phyloP scores from a whole-genome alignment of 129 eudicot species.

The Flaveria ramosissima region DNA sequence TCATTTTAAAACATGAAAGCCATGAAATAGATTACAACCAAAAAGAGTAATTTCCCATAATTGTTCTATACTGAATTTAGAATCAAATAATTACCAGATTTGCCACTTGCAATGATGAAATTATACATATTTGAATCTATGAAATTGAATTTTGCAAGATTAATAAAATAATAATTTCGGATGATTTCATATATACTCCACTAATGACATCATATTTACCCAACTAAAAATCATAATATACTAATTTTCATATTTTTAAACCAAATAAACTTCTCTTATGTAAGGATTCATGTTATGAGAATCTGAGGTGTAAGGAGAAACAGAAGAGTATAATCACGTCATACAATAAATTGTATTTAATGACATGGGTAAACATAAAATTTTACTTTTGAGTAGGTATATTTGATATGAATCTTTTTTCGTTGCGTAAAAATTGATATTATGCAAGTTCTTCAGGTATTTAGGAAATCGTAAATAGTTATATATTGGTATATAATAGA shows the following conservation, averaged over 20 bases:
- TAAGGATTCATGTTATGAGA: no score
- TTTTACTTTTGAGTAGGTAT: no score
- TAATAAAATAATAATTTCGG: background rate
- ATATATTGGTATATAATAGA: background rate
- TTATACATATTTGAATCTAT: background rate
- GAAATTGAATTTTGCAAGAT: background rate
- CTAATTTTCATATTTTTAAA: no score
- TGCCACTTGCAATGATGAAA: background rate
- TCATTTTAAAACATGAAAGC: background rate
- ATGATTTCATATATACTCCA: background rate
- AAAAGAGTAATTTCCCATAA: conserved; percentile 8
- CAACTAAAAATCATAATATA: background rate
- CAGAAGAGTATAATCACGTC: no score
- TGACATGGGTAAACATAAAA: no score
- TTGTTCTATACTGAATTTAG: background rate
- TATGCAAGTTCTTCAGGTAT: background rate
- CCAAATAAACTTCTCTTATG: no score
- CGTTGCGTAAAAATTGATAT: background rate
- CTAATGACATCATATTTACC: no score
- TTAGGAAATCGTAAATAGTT: background rate
- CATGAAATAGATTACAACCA: background rate
- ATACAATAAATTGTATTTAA: no score
- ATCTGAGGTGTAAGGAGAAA: no score
- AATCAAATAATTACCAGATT: background rate
- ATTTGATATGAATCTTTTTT: no score